Evolutionary conservation across 768 basidiomycete species (phyloP).

Genomic region (Phallus indusiatus): DNA sequence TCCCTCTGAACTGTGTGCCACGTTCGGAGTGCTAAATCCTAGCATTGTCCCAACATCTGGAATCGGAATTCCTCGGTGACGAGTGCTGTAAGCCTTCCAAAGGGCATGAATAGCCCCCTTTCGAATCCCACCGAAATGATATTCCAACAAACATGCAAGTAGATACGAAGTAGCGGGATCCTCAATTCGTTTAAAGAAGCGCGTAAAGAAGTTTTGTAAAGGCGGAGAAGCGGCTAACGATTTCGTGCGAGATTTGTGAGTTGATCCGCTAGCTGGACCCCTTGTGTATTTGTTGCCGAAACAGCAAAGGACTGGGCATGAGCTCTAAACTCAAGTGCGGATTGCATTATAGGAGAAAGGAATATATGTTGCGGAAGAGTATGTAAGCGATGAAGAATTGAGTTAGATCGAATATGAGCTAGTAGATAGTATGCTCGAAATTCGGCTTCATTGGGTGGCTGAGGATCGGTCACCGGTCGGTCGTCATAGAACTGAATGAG

Average conservation of each 20-base stretch:
- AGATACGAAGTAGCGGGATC: constrained; percentile 72
- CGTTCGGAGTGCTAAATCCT: neutral
- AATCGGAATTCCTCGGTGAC: constrained; percentile 3
- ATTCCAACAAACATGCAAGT: constrained; percentile 79
- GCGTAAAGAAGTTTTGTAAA: constrained; percentile 60
- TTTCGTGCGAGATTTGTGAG: constrained; percentile 21
- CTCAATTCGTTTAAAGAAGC: constrained; percentile 52
- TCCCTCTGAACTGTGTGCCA: neutral
- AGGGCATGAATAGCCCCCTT: constrained; percentile 8
- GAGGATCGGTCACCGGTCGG: constrained; percentile 27
- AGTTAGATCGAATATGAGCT: constrained; percentile 74
- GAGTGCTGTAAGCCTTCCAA: constrained; percentile 7
- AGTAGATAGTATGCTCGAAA: constrained; percentile 94
- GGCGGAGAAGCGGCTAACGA: constrained; percentile 33
- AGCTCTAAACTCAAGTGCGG: constrained; percentile 71
- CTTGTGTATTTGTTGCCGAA: neutral
- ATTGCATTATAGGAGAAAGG: constrained; percentile 65
- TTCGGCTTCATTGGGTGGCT: constrained; percentile 82
- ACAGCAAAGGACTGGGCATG: constrained; percentile 51
- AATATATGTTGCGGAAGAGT: constrained; percentile 53
- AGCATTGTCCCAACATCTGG: neutral
- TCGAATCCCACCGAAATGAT: constrained; percentile 59
- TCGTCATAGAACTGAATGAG: constrained; percentile 93
- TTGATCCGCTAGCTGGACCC: constrained; percentile 10
- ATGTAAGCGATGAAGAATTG: constrained; percentile 58